Conservation (phyloP, 2,329 filamentous ascomycete genomes). For the Cladosporium sp. region DNA sequence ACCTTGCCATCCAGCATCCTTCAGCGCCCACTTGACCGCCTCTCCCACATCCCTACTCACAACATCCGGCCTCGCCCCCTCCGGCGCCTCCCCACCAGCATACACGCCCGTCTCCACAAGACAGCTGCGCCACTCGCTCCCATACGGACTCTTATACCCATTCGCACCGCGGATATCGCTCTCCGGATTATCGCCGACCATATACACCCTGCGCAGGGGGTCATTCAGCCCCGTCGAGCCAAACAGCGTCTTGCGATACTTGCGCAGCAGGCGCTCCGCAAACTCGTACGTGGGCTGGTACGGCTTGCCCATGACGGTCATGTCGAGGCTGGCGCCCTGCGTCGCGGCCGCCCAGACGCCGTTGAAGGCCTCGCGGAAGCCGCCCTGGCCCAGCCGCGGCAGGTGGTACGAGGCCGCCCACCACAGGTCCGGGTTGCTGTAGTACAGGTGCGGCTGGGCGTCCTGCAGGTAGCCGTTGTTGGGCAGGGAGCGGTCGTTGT, state of each 20-base stretch:
- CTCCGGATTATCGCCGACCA: conserved; percentile 70
- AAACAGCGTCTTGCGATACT: conserved; percentile 50
- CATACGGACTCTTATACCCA: conserved; percentile 58
- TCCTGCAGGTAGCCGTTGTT: conserved; percentile 78
- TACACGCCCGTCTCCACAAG: conserved; percentile 79
- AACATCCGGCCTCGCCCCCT: conserved; percentile 55
- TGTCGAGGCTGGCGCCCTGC: conserved; percentile 41
- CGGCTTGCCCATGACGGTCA: conserved; percentile 75
- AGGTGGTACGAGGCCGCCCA: conserved; percentile 84
- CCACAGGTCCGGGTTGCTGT: conserved; percentile 82
- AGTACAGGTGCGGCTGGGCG: conserved; percentile 73
- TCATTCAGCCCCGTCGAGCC: conserved; percentile 24
- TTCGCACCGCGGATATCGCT: conserved; percentile 89
- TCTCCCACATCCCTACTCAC: conserved; percentile 69
- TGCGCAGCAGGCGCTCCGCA: conserved; percentile 66
- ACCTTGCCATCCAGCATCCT: conserved; percentile 41
- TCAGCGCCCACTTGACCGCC: conserved; percentile 70
- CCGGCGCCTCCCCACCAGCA: conserved; percentile 48
- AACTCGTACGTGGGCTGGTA: conserved; percentile 70
- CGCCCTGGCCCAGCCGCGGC: conserved; percentile 84
- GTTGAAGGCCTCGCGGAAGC: conserved; percentile 74
- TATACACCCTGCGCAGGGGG: conserved; percentile 72
- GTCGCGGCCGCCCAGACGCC: conserved; percentile 74
- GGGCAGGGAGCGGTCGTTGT: conserved; percentile 57
- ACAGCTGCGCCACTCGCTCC: conserved; percentile 70